Base-by-base conservation (phyloP, 495 filamentous ascomycete species). In the Immersiella caudata region DNA sequence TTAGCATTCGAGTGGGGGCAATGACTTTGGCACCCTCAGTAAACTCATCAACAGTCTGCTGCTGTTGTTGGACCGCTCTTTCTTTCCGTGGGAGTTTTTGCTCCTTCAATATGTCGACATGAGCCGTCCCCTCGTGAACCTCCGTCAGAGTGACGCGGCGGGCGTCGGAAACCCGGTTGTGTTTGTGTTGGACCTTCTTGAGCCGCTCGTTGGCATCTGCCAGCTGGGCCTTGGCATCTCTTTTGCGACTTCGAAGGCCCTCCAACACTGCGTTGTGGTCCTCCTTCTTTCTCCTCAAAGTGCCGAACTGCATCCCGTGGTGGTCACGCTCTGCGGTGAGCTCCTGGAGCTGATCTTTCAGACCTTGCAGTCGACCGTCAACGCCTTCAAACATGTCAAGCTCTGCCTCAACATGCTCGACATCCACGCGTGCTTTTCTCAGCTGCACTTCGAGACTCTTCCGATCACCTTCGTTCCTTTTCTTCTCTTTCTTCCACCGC, bases 61-160 rank as follows among this genome's bases (percentile, higher is more conserved):
- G 72, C 29, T 85, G 75, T 14, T 82, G 78, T 1, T 87, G 81
- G 14, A 73, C 80, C 60, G 84, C 83, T 24, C 74, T 68, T 65
- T 87, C 77, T 6, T 84, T 75, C 6, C 68, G 70, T n/a, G 64
- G 64, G 69, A 83, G 85, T 1, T 33, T 33, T 33, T 85, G 79
- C 21, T 75, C 70, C 66, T 86, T 83, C 6, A 80, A 77, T 3
- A 83, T 73, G 6, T 86, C 80, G 20, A 91, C 77, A 3, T 60
- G 70, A 16, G 83, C 80, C 26, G 90, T 72, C 1, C 88, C 87
- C 14, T 75, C 65, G 72, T 96, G 96, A 71, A 93, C 92, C 16
- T 89, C 82, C 1, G 76, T 72, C 5, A 96, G 76, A 16, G 82
- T 82, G 6, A 85, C 73, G 29, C 79, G 78, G 33, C 88, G 86